Evolutionary conservation across 2,329 filamentous ascomycete species (phyloP).

Genomic region (Grosmannia huntii): DNA sequence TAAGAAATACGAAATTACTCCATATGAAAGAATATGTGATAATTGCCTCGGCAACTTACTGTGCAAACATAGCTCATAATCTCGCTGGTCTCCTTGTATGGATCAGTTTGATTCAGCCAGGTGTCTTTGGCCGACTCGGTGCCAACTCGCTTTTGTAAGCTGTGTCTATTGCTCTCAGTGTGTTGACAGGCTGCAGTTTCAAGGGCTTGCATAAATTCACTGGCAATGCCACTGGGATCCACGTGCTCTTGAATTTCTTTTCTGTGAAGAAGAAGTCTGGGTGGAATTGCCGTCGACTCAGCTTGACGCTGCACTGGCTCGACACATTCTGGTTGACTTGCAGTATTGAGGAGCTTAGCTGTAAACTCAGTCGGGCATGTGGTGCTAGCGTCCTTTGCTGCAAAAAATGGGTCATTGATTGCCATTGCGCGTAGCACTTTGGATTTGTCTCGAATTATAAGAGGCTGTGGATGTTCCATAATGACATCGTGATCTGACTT

Average conservation of each 20-base stretch:
- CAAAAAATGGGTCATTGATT: slow-evolving; percentile 6
- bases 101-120: slow-evolving; percentile 9
- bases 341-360: slow-evolving; percentile 4
- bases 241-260: neutral
- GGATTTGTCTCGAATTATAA: neutral
- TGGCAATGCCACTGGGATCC: neutral
- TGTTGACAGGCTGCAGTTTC: neutral
- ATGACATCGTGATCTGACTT: neutral
- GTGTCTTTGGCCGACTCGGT: neutral
- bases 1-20: neutral
- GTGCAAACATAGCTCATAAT: slow-evolving; percentile 12
- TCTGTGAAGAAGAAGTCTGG: neutral
- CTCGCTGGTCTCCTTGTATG: slow-evolving; percentile 9
- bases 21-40: neutral
- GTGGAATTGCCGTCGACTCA: neutral
- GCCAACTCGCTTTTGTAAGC: neutral
- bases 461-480: neutral
- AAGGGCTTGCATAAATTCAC: slow-evolving; percentile 8
- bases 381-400: neutral
- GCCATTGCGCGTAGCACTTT: neutral
- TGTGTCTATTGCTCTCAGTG: neutral
- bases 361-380: slow-evolving; percentile 5
- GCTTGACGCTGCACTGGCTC: neutral
- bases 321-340: neutral
- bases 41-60: neutral